Conservation (phyloP, 345 rosid species). For the Linum trigynum region DNA sequence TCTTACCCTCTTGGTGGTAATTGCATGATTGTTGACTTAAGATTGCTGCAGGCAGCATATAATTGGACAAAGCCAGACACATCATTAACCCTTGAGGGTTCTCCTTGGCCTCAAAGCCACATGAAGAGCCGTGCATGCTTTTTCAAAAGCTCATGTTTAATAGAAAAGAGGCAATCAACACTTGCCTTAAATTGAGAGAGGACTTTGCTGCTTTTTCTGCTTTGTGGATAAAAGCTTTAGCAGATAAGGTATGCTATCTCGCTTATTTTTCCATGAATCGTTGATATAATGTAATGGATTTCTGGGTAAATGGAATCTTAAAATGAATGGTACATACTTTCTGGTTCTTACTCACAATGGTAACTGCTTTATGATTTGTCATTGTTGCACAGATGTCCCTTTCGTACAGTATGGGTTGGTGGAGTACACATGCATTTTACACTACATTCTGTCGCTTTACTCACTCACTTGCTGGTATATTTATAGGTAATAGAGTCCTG, state of each 20-base stretch:
- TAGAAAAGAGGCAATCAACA: neutral
- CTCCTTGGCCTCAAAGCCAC: constrained; percentile 11
- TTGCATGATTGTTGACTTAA: constrained; percentile 7
- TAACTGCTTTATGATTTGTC: constrained; percentile 3
- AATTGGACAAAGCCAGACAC: constrained; percentile 22
- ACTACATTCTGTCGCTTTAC: constrained; percentile 22
- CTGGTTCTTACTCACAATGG: neutral
- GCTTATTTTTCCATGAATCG: neutral
- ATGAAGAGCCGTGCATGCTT: constrained; percentile 16
- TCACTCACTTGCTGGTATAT: constrained; percentile 6
- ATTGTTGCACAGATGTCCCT: constrained; percentile 7
- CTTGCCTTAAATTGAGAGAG: neutral
- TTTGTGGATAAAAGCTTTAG: neutral
- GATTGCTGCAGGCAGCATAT: constrained; percentile 6
- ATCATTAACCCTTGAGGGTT: constrained; percentile 28
- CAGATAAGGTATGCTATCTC: neutral
- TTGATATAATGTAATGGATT: neutral
- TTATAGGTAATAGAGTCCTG: constrained; percentile 20
- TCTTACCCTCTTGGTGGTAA: constrained; percentile 10
- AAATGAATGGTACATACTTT: neutral
- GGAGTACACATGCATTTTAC: constrained; percentile 57
- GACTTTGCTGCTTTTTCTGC: neutral
- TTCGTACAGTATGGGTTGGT: constrained; percentile 25
- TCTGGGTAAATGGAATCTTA: neutral
- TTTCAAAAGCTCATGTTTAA: constrained; percentile 3